A percentile compares a stretch with the other conserved stretches of the same genome.
These are phyloP conservation scores for Scolecobasidium constrictum DNA, from an alignment of 2,329 filamentous ascomycete genomes.

Conservation along the genomic window DNA sequence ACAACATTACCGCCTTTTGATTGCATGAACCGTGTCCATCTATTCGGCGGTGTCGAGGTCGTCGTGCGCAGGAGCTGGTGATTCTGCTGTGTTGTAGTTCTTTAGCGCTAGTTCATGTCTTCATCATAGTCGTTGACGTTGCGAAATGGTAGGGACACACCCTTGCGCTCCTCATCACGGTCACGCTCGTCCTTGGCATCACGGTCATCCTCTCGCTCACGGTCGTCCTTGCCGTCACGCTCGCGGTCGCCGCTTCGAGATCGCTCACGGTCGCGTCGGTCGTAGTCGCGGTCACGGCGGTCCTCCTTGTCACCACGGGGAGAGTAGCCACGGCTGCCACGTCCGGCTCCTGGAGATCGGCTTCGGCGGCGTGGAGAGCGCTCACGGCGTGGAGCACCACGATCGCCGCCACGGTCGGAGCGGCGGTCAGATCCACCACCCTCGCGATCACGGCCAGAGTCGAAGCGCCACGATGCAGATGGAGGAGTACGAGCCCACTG, in stretches of 20 bases:
- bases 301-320: conserved; percentile 67
- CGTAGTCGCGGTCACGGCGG: conserved; percentile 63
- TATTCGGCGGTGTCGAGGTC: conserved; percentile 91
- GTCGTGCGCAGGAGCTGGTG: conserved; percentile 75
- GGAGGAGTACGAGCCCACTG: conserved; percentile 98
- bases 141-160: conserved; percentile 35
- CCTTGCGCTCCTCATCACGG: conserved; percentile 74
- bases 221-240: conserved; percentile 39
- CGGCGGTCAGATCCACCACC: conserved; percentile 26
- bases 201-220: conserved; percentile 48
- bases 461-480: conserved; percentile 96
- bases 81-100: conserved; percentile 49
- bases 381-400: conserved; percentile 60
- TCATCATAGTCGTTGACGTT: conserved; percentile 13
- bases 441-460: conserved; percentile 61
- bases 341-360: conserved; percentile 43
- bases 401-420: conserved; percentile 51
- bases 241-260: conserved; percentile 44
- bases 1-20: neutral
- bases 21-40: conserved; percentile 13
- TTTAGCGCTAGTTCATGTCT: conserved; percentile 19
- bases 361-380: conserved; percentile 43
- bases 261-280: conserved; percentile 53
- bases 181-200: conserved; percentile 59
- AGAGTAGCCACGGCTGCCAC: conserved; percentile 62